Evolutionary conservation across 139 green algal genomes (phyloP).

Genomic region (Chlamydomonas asymmetrica): DNA sequence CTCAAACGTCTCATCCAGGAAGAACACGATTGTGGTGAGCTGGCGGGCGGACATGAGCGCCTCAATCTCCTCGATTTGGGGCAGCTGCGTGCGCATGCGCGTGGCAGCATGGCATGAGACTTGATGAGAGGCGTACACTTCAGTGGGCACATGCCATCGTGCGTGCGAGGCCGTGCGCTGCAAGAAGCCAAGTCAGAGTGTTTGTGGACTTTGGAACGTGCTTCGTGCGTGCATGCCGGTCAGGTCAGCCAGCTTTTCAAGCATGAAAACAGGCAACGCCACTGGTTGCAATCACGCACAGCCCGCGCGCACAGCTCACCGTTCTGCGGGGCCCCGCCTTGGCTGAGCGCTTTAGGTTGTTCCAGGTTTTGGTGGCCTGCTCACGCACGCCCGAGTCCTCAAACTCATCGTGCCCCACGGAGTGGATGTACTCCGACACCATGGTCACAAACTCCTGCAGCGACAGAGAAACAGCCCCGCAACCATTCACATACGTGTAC

Average conservation of each 20-base stretch:
- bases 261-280: neutral
- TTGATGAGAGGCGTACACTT: no score
- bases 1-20: conserved; percentile 97
- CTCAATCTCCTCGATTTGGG: conserved; percentile 88
- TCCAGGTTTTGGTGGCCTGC: conserved; percentile 70
- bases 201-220: no score
- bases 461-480: no score
- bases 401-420: conserved; percentile 55
- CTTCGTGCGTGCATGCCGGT: neutral
- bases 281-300: neutral
- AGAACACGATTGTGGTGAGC: conserved; percentile 88
- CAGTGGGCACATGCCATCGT: no score
- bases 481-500: no score
- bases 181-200: no score
- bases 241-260: neutral
- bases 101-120: no score
- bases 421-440: conserved; percentile 91
- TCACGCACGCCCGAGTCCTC: conserved; percentile 40
- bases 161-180: no score
- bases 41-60: conserved; percentile 66
- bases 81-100: no score
- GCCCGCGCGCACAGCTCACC: conserved; percentile 35
- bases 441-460: conserved; percentile 86
- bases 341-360: conserved; percentile 83
- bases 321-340: conserved; percentile 85